These are phyloP conservation scores for Plantago major DNA, from an alignment of 257 asterid genomes.

Conservation along the genomic window DNA sequence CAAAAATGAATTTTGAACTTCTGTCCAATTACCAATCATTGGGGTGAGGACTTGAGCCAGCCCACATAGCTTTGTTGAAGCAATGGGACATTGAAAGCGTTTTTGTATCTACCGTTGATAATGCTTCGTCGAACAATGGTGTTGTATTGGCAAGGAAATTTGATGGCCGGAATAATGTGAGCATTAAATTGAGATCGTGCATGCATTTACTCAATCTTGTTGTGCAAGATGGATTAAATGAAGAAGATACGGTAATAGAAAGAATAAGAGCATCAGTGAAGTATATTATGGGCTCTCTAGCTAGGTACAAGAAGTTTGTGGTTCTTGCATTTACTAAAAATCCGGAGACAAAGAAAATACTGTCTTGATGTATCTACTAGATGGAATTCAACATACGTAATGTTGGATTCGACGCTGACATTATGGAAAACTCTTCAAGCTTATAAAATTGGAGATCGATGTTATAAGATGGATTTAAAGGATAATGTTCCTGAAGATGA, in stretches of 20 bases:
- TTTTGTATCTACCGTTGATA: background rate
- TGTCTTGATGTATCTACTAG: background rate
- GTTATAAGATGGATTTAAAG: background rate
- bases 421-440: background rate
- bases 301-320: background rate
- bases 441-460: background rate
- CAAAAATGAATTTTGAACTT: background rate
- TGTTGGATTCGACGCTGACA: background rate
- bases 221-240: background rate
- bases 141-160: background rate
- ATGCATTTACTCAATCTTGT: background rate
- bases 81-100: background rate
- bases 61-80: background rate
- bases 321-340: background rate
- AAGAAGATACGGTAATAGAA: background rate
- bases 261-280: background rate
- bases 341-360: background rate
- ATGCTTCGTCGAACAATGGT: background rate
- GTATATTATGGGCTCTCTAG: background rate
- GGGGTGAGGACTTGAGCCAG: background rate
- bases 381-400: background rate
- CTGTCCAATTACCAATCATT: background rate
- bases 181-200: background rate
- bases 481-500: background rate
- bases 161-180: background rate